phyloP scores from a whole-genome alignment of 2,329 filamentous ascomycete species.

The Phialophora tarda region DNA sequence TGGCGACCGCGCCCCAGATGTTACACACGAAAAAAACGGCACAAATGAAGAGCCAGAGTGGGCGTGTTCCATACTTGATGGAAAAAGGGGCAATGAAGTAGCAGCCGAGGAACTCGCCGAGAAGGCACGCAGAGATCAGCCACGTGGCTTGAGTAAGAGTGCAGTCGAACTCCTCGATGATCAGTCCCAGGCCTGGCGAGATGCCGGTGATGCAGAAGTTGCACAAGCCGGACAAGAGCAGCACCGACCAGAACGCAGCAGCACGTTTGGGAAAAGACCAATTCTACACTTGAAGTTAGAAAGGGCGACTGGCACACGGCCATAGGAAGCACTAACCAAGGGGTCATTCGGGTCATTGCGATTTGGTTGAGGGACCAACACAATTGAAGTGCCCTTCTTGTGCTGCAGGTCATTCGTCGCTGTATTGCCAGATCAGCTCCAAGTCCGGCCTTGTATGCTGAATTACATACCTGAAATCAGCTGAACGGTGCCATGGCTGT shows the following conservation, averaged over 20 bases:
- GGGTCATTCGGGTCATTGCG: conserved; percentile 10
- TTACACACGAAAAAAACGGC: conserved; percentile 1
- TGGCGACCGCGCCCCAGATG: background rate
- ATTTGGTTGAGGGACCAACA: background rate
- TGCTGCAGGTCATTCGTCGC: too few species aligned
- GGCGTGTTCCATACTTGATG: conserved; percentile 7
- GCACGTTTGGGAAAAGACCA: conserved; percentile 16
- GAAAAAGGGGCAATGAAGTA: background rate
- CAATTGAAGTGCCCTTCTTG: conserved; percentile 5
- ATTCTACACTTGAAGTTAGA: too few species aligned
- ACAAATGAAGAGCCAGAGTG: background rate
- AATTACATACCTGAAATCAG: conserved; percentile 24
- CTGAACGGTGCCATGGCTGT: conserved; percentile 24
- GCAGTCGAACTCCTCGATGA: conserved; percentile 12
- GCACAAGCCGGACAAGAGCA: conserved; percentile 18
- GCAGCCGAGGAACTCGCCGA: conserved; percentile 3
- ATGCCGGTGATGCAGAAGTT: conserved; percentile 23
- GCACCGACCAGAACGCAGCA: conserved; percentile 13
- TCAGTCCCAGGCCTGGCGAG: conserved; percentile 16
- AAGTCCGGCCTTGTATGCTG: too few species aligned
- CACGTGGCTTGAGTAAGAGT: conserved; percentile 32
- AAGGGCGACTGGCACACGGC: too few species aligned
- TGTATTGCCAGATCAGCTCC: too few species aligned
- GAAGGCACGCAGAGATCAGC: background rate
- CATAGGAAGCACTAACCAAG: too few species aligned